Conservation (phyloP, 139 green algal species). For the Bryopsis sp. region DNA sequence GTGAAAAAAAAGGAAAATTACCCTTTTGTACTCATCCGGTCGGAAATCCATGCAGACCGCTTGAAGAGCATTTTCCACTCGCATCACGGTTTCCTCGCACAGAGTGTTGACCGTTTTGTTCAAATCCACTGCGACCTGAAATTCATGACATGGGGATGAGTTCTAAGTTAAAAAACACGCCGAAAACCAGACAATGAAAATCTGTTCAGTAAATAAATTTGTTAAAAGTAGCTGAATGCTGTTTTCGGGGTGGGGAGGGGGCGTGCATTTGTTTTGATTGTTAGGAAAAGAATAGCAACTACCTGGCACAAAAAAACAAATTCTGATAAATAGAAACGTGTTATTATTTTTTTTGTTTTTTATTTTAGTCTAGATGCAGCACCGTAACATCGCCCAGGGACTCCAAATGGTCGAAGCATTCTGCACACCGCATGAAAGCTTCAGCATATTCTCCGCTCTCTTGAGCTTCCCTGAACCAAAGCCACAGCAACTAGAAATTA, state of each 20-base stretch:
- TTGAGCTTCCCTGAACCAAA: slow-evolving; percentile 28
- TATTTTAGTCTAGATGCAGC: too few species aligned
- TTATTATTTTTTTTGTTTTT: too few species aligned
- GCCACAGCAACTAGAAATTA: too few species aligned
- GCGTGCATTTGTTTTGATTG: background rate
- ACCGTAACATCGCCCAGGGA: background rate
- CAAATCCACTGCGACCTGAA: slow-evolving; percentile 36
- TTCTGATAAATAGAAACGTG: too few species aligned
- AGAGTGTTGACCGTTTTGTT: slow-evolving; percentile 32
- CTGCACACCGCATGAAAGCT: slow-evolving; percentile 43
- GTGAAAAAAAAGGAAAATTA: too few species aligned
- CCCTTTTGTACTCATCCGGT: slow-evolving; percentile 43
- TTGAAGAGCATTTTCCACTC: slow-evolving; percentile 33
- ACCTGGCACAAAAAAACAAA: too few species aligned
- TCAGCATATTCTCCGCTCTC: slow-evolving; percentile 42
- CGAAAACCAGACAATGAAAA: too few species aligned
- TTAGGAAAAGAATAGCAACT: too few species aligned
- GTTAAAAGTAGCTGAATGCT: too few species aligned
- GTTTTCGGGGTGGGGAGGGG: too few species aligned
- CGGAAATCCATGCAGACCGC: slow-evolving; percentile 36
- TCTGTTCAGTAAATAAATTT: too few species aligned
- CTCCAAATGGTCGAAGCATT: slow-evolving; percentile 15
- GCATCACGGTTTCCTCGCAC: slow-evolving; percentile 38
- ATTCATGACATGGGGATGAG: background rate
- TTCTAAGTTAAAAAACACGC: too few species aligned